Conservation (phyloP, 148 eudicot species). For the Persicaria maculosa region DNA sequence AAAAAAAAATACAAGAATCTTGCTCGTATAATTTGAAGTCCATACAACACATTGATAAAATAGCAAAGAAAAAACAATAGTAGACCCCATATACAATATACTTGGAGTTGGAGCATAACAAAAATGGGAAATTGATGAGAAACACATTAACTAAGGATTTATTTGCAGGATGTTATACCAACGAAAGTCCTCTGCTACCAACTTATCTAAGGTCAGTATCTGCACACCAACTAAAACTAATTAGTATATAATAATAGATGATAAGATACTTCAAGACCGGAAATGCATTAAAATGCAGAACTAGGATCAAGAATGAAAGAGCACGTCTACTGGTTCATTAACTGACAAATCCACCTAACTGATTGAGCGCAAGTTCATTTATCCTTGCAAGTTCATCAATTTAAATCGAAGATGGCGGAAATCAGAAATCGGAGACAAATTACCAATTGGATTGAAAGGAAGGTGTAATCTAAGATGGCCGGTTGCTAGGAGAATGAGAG, state of each 20-base stretch:
- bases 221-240: neutral
- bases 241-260: no score
- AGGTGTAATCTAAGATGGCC: no score
- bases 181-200: neutral
- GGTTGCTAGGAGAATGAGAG: no score
- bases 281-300: neutral
- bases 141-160: constrained; percentile 16
- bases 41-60: neutral
- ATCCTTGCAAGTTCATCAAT: neutral
- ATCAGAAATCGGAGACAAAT: no score
- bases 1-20: no score
- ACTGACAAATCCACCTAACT: no score
- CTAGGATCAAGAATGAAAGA: neutral
- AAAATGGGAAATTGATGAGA: neutral
- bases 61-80: neutral
- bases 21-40: neutral
- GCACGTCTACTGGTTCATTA: no score
- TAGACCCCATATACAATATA: neutral
- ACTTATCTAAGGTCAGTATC: neutral
- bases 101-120: neutral
- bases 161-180: neutral
- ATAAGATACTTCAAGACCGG: neutral
- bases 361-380: neutral
- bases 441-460: no score
- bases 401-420: no score